These are phyloP conservation scores for Tulasnella sp. DNA, from an alignment of 768 basidiomycete genomes.

Conservation along the genomic window DNA sequence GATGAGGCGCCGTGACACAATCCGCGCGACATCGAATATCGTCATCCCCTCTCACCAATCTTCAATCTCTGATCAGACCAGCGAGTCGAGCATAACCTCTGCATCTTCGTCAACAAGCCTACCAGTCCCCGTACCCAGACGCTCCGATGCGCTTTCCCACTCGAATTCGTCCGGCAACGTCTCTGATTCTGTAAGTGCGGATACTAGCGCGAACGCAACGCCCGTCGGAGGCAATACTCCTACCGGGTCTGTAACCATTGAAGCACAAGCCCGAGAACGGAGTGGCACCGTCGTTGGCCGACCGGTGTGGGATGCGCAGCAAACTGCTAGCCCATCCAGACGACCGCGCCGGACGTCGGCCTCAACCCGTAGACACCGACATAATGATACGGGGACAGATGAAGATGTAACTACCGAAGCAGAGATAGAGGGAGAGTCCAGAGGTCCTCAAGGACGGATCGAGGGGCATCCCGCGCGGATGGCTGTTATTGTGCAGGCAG, in stretches of 20 bases:
- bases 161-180: slow-evolving; percentile 7
- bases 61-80: not conserved
- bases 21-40: not conserved
- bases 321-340: slow-evolving; percentile 24
- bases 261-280: slow-evolving; percentile 45
- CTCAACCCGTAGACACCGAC: slow-evolving; percentile 26
- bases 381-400: slow-evolving; percentile 54
- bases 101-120: slow-evolving; percentile 12
- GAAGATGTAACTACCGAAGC: slow-evolving; percentile 57
- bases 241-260: slow-evolving; percentile 42
- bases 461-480: slow-evolving; percentile 14
- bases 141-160: slow-evolving; percentile 8
- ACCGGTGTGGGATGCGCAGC: slow-evolving; percentile 39
- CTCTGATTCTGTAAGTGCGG: slow-evolving; percentile 43
- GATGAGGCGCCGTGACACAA: slow-evolving; percentile 3
- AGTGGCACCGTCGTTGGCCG: slow-evolving; percentile 65
- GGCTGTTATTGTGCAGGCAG: slow-evolving; percentile 6
- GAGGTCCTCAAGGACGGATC: slow-evolving; percentile 8
- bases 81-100: not conserved
- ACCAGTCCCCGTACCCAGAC: not conserved
- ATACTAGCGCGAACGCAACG: slow-evolving; percentile 47
- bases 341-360: slow-evolving; percentile 30
- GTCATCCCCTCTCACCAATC: not conserved
- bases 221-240: slow-evolving; percentile 49
- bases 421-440: slow-evolving; percentile 25